Percentiles rank a stretch among this genome's conserved stretches.
Conservation (phyloP, 768 basidiomycete species). For the Kwoniella sp. region DNA sequence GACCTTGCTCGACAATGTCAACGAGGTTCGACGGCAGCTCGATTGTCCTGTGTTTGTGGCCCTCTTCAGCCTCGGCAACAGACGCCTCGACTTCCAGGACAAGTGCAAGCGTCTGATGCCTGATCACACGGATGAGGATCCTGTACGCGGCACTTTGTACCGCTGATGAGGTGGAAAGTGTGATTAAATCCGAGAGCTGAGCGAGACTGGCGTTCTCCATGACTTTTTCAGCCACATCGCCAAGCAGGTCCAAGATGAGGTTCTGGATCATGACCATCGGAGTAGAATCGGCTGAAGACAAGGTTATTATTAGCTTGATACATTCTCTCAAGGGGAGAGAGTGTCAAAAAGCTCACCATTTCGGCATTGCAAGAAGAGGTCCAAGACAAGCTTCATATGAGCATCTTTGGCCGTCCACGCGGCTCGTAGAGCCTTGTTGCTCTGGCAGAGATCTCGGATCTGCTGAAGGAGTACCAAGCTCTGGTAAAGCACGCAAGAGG, state of each 20-base stretch:
- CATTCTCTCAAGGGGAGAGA: background rate
- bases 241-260: slow-evolving; percentile 69
- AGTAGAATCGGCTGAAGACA: slow-evolving; percentile 55
- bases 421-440: slow-evolving; percentile 73
- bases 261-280: slow-evolving; percentile 68
- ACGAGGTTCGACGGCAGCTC: slow-evolving; percentile 71
- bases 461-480: slow-evolving; percentile 69
- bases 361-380: slow-evolving; percentile 61
- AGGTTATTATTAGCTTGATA: slow-evolving; percentile 6
- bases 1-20: slow-evolving; percentile 61
- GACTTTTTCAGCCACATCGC: slow-evolving; percentile 67
- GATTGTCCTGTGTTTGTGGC: slow-evolving; percentile 54
- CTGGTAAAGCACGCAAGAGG: slow-evolving; percentile 67
- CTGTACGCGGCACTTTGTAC: slow-evolving; percentile 79
- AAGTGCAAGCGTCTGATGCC: slow-evolving; percentile 74
- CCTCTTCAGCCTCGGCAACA: slow-evolving; percentile 70
- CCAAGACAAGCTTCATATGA: slow-evolving; percentile 65
- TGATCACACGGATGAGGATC: slow-evolving; percentile 69
- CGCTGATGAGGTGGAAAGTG: slow-evolving; percentile 62
- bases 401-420: slow-evolving; percentile 66
- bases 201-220: slow-evolving; percentile 62
- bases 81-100: slow-evolving; percentile 71
- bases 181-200: slow-evolving; percentile 76
- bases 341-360: slow-evolving; percentile 41
- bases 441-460: slow-evolving; percentile 69